Evolutionary conservation across 495 filamentous ascomycete species (phyloP).

Genomic region (Cercophora newfieldiana): DNA sequence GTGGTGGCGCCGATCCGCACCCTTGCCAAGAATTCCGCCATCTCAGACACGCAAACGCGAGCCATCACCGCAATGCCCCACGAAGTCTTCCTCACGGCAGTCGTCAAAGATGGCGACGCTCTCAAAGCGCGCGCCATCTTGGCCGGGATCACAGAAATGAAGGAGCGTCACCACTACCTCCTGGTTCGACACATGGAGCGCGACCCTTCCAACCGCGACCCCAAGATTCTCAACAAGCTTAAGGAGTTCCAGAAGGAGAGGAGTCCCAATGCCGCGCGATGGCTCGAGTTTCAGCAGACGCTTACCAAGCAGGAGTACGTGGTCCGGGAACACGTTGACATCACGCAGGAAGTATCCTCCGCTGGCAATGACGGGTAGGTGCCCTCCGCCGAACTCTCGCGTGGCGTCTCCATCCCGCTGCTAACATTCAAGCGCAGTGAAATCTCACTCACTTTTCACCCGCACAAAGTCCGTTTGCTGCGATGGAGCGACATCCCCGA

Average conservation of each 20-base stretch:
- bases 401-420: background rate
- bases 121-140: constrained; percentile 40
- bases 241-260: constrained; percentile 37
- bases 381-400: background rate
- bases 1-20: too few species aligned
- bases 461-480: constrained; percentile 21
- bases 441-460: background rate
- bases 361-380: background rate
- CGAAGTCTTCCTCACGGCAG: constrained; percentile 46
- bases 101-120: constrained; percentile 36
- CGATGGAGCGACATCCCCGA: constrained; percentile 48
- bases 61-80: constrained; percentile 29
- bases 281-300: constrained; percentile 44
- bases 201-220: constrained; percentile 15
- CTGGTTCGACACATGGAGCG: constrained; percentile 39
- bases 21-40: background rate
- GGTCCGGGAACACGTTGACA: constrained; percentile 40
- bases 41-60: background rate
- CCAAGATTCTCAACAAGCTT: constrained; percentile 26
- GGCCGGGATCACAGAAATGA: constrained; percentile 42
- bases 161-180: constrained; percentile 35
- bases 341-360: constrained; percentile 37
- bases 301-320: constrained; percentile 42
- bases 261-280: constrained; percentile 24
- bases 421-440: background rate